A percentile compares a stretch with the other conserved stretches of the same genome.
Conservation (phyloP, 805 yeast species). For the Deakozyma indianensis region DNA sequence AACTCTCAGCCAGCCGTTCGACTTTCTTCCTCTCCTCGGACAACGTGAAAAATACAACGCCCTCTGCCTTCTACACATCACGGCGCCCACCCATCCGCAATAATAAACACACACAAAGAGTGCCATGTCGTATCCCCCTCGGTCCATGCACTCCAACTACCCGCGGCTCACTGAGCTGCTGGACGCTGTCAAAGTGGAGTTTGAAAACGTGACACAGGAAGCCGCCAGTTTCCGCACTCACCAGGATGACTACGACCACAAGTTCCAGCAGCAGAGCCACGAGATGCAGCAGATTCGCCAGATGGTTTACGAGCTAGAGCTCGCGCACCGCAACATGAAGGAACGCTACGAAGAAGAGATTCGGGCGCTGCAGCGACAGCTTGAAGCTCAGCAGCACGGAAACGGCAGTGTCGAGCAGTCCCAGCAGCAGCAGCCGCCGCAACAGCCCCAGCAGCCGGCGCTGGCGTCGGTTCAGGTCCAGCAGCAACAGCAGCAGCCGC, state of each 20-base stretch:
- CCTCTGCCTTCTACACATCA: too few species aligned
- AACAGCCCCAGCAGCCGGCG: slow-evolving; percentile 6
- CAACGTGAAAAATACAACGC: too few species aligned
- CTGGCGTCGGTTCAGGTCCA: slow-evolving; percentile 22
- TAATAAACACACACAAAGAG: too few species aligned
- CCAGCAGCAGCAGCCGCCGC: slow-evolving; percentile 8
- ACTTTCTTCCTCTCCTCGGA: too few species aligned
- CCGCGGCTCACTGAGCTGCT: slow-evolving; percentile 54
- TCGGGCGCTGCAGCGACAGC: slow-evolving; percentile 65
- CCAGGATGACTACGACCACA: slow-evolving; percentile 83
- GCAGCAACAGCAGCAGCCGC: slow-evolving; percentile 24
- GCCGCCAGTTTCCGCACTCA: slow-evolving; percentile 77
- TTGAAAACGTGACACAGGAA: slow-evolving; percentile 70
- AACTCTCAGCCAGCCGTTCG: too few species aligned
- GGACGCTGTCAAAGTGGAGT: slow-evolving; percentile 87
- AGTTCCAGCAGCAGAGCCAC: slow-evolving; percentile 75
- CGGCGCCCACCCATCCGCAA: too few species aligned
- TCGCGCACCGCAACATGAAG: slow-evolving; percentile 88
- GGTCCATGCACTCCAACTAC: slow-evolving; percentile 1
- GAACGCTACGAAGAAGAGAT: slow-evolving; percentile 94
- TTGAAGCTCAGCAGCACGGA: slow-evolving; percentile 35
- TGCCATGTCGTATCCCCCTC: background rate
- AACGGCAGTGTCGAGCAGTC: slow-evolving; percentile 4
- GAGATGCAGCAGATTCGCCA: slow-evolving; percentile 91
- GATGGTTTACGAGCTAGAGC: slow-evolving; percentile 84